Conservation (phyloP, 441 rosid species). For the Euphorbia celastroides region DNA sequence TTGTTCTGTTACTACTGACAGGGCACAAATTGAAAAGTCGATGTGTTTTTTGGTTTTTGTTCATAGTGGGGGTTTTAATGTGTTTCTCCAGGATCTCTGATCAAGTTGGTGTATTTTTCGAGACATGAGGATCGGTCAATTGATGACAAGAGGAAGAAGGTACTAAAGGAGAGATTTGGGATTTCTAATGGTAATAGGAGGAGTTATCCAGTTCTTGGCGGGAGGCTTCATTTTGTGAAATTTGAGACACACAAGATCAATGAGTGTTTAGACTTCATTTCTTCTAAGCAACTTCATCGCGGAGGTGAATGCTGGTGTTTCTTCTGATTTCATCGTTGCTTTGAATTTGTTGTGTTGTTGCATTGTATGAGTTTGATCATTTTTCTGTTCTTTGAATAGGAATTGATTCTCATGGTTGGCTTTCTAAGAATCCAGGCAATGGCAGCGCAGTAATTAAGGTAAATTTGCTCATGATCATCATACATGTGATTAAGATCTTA, state of each 20-base stretch:
- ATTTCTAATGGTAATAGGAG: conserved; percentile 74
- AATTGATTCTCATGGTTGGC: conserved; percentile 42
- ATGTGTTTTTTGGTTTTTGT: conserved; percentile 1
- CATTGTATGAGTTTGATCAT: background rate
- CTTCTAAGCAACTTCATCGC: conserved; percentile 87
- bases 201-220: conserved; percentile 95
- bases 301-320: conserved; percentile 47
- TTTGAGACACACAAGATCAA: conserved; percentile 89
- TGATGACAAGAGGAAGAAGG: conserved; percentile 67
- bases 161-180: conserved; percentile 64
- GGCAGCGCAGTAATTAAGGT: conserved; percentile 57
- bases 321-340: conserved; percentile 7
- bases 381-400: conserved; percentile 28
- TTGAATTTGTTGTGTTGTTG: conserved; percentile 9
- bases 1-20: background rate
- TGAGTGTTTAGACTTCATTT: conserved; percentile 90
- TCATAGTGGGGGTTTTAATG: conserved; percentile 1
- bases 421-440: conserved; percentile 31
- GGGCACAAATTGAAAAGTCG: background rate
- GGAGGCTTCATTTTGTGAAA: conserved; percentile 96
- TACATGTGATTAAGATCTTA: background rate
- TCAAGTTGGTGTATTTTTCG: conserved; percentile 93
- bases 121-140: conserved; percentile 70
- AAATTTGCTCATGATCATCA: conserved; percentile 10
- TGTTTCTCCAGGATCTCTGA: conserved; percentile 70